Evolutionary conservation across 2,329 filamentous ascomycete species (phyloP).

Genomic region (Aspergillus chevalieri): DNA sequence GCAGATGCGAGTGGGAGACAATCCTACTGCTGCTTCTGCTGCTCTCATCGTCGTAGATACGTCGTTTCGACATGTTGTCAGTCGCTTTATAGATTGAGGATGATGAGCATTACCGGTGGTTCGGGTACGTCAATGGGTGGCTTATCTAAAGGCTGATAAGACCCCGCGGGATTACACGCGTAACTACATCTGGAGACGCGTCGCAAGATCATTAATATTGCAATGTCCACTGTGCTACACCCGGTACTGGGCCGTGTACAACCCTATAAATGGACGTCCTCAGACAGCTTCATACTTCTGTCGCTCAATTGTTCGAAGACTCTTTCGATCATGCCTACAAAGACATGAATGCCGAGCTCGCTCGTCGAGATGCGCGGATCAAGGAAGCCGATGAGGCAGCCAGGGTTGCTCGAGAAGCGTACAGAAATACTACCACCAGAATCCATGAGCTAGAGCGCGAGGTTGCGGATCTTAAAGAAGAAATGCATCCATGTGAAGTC

Average conservation of each 20-base stretch:
- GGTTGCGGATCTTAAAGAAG: conserved; percentile 14
- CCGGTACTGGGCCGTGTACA: background rate
- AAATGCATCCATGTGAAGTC: conserved; percentile 13
- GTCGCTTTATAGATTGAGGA: background rate
- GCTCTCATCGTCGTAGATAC: conserved; percentile 10
- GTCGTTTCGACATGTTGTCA: conserved; percentile 30
- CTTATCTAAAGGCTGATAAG: background rate
- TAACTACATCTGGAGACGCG: background rate
- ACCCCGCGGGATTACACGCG: background rate
- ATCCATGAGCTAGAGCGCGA: conserved; percentile 17
- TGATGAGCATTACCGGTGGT: background rate
- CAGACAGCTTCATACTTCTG: conserved; percentile 23
- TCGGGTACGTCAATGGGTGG: background rate
- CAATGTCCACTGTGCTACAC: background rate
- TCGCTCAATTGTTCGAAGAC: conserved; percentile 21
- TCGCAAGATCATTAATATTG: background rate
- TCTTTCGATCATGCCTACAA: conserved; percentile 24
- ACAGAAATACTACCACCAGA: conserved; percentile 10
- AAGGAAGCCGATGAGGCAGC: conserved; percentile 18
- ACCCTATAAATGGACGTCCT: conserved; percentile 25
- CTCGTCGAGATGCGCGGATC: conserved; percentile 14
- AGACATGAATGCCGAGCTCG: conserved; percentile 18
- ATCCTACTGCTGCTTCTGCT: background rate
- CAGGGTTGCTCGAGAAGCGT: conserved; percentile 14
- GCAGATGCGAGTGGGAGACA: conserved; percentile 5